Percentiles rank a stretch among this genome's conserved stretches.
Evolutionary conservation across 2,329 filamentous ascomycete genomes (phyloP).

Genomic region (Venturia aucupariae): DNA sequence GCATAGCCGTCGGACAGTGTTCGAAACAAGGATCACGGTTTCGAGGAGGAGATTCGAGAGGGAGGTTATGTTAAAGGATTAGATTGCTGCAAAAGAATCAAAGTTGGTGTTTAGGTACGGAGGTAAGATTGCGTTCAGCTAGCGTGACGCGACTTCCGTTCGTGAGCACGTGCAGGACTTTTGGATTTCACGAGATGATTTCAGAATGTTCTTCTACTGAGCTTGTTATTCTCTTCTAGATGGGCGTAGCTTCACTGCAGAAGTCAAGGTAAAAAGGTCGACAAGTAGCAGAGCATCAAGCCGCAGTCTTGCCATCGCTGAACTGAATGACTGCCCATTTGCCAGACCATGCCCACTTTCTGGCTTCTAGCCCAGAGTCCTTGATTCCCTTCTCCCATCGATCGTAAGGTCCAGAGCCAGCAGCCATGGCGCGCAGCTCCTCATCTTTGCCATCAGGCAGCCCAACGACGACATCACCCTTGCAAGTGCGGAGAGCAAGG

Average conservation of each 20-base stretch:
- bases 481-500: slow-evolving; percentile 84
- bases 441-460: slow-evolving; percentile 77
- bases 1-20: neutral
- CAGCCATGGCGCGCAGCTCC: slow-evolving; percentile 57
- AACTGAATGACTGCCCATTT: slow-evolving; percentile 96
- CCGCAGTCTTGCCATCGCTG: slow-evolving; percentile 52
- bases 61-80: neutral
- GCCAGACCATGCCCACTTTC: slow-evolving; percentile 91
- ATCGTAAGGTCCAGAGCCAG: slow-evolving; percentile 59
- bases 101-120: neutral
- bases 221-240: neutral
- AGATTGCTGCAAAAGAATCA: too few relatives aligned
- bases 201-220: neutral
- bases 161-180: neutral
- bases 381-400: slow-evolving; percentile 11
- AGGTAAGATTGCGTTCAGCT: neutral
- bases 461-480: slow-evolving; percentile 90
- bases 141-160: neutral
- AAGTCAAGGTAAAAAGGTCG: neutral
- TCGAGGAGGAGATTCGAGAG: neutral
- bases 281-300: neutral
- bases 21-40: neutral
- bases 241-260: neutral
- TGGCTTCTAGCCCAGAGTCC: slow-evolving; percentile 29
- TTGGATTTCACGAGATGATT: neutral